Evolutionary conservation across 352 stramenopile genomes (phyloP).

Genomic region (Salisapilia sapeloensis): DNA sequence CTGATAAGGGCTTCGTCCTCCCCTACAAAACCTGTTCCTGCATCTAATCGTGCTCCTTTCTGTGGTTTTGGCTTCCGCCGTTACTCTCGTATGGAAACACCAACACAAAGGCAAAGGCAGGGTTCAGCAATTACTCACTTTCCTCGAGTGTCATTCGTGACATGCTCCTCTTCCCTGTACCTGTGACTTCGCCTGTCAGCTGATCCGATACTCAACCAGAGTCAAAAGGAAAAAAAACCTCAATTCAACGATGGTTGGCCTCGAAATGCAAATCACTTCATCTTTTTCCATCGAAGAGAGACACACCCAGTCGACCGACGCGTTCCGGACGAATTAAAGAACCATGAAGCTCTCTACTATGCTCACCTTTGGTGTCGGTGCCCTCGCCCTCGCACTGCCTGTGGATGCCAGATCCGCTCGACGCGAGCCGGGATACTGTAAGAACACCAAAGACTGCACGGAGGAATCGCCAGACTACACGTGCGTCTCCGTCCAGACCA

Average conservation of each 20-base stretch:
- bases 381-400: background rate
- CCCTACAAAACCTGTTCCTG: no score
- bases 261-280: no score
- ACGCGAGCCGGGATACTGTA: slow-evolving; percentile 36
- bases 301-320: no score
- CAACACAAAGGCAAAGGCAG: no score
- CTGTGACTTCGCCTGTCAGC: background rate
- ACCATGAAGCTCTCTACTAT: background rate
- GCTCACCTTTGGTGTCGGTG: background rate
- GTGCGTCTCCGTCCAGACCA: slow-evolving; percentile 68
- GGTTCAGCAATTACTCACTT: slow-evolving; percentile 1
- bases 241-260: no score
- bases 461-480: slow-evolving; percentile 20
- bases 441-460: slow-evolving; percentile 24
- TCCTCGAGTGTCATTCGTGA: background rate
- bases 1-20: no score
- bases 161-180: background rate
- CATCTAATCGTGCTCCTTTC: no score
- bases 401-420: slow-evolving; percentile 17
- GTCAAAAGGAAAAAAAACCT: background rate
- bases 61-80: no score
- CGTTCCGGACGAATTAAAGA: no score
- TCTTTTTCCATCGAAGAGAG: no score
- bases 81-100: no score
- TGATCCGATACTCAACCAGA: background rate